Base-by-base conservation (phyloP, 1,139 yeast species). In the Scheffersomyces parashehatae region DNA sequence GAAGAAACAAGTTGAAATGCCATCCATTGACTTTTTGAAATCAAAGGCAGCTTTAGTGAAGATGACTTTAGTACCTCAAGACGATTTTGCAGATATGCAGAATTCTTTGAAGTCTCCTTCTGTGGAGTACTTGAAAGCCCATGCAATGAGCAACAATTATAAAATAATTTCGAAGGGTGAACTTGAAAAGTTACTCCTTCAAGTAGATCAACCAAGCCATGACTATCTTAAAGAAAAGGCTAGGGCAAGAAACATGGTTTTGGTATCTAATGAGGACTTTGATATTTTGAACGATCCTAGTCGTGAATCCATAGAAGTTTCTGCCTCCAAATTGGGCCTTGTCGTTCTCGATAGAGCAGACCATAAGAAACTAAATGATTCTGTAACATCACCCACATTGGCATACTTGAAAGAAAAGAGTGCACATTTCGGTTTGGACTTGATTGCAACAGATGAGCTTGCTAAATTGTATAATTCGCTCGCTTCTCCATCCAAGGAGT, bases 111-210 rank as follows among this genome's bases (percentile, higher is more conserved):
- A 50, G 28, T 55, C 54, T 26, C 60, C 73, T n/a, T 43, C 59
- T 3, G 36, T 62, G 8, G 55, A 51, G 4, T 43, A 38, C 37
- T 46, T 54, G 29, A 37, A 39, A 38, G 44, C 50, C 1, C 61
- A 63, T 39, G 64, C 64, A 2, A 28, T 47, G 3, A 44, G 68
- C 2, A 40, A 47, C 12, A 48, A 52, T 3, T 56, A 60, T 35
- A 51, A 58, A 12, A 62, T 74, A 8, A 50, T 75, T 38, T 58
- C 72, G 4, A 49, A 53, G 9, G 54, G 52, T 4, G 63, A 58
- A 3, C 58, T 61, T 37, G 45, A 49, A 7, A 47, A 50, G 2
- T 46, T 65, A 24, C 35, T 53, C 5, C 28, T 48, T 13, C 42
- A 35, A 15, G 42, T 56, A 1, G 48, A 51, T 5, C 42, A 48